These are phyloP conservation scores for Skeletonema tropicum DNA, from an alignment of 108 stramenopile species.

Conservation along the genomic window DNA sequence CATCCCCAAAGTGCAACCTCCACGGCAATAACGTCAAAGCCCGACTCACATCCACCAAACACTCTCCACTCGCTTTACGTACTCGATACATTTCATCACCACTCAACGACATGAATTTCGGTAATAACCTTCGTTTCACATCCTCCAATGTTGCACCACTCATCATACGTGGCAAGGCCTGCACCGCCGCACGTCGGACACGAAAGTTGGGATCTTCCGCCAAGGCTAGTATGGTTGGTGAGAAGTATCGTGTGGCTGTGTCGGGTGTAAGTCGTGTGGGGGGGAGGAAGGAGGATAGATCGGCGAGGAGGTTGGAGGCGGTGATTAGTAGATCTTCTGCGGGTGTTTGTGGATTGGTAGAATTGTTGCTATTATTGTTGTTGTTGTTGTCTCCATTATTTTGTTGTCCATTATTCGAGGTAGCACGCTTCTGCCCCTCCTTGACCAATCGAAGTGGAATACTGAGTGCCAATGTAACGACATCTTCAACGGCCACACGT, in stretches of 20 bases:
- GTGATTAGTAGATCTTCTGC: constrained; percentile 94
- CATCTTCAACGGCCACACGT: constrained; percentile 64
- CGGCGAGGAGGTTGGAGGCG: constrained; percentile 87
- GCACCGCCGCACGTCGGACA: constrained; percentile 91
- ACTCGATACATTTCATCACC: constrained; percentile 95
- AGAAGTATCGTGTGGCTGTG: constrained; percentile 58
- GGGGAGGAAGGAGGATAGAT: constrained; percentile 68
- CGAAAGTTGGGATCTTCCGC: constrained; percentile 94
- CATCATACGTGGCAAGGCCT: constrained; percentile 91
- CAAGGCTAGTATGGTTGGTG: constrained; percentile 86
- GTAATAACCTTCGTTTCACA: constrained; percentile 76
- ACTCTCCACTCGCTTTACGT: constrained; percentile 82
- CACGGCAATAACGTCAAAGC: constrained; percentile 63
- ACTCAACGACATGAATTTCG: constrained; percentile 88
- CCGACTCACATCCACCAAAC: constrained; percentile 82
- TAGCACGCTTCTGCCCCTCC: constrained; percentile 31
- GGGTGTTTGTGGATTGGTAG: constrained; percentile 45
- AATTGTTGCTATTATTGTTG: background rate
- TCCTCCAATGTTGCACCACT: constrained; percentile 85
- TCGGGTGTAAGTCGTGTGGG: constrained; percentile 49
- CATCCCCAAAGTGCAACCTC: constrained; percentile 44
- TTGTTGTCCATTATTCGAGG: background rate
- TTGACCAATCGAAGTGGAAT: constrained; percentile 74
- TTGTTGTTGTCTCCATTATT: constrained; percentile 10
- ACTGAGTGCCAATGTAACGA: constrained; percentile 58